Evolutionary conservation across 768 basidiomycete species (phyloP).

Genomic region (Piloderma croceum): DNA sequence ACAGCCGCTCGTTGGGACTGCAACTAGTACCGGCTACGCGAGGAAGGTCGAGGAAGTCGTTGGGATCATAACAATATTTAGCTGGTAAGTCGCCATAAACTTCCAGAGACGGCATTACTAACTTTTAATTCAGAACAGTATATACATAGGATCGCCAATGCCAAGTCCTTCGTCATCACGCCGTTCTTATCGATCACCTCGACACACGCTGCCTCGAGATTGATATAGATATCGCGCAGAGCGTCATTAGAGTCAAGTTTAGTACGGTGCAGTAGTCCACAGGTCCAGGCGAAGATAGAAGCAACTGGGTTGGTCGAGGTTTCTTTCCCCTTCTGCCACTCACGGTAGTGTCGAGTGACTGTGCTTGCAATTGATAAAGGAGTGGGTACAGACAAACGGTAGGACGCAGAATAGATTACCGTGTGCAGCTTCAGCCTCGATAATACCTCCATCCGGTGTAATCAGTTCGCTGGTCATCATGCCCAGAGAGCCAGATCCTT

Average conservation of each 20-base stretch:
- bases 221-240: constrained; percentile 66
- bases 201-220: constrained; percentile 82
- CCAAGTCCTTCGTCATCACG: constrained; percentile 96
- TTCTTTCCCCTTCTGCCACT: constrained; percentile 95
- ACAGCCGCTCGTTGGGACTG: too few species aligned
- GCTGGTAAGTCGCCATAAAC: too few species aligned
- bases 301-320: constrained; percentile 99
- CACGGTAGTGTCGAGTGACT: constrained; percentile 96
- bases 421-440: constrained; percentile 96
- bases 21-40: too few species aligned
- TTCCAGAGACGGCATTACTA: too few species aligned
- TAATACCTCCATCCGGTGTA: constrained; percentile 87
- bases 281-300: constrained; percentile 98
- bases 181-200: constrained; percentile 88
- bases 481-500: constrained; percentile 93
- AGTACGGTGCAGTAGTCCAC: constrained; percentile 88
- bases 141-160: constrained; percentile 88
- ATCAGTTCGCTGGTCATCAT: constrained; percentile 98
- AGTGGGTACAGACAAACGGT: neutral
- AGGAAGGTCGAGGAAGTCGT: too few species aligned
- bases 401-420: constrained; percentile 33
- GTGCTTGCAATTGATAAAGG: constrained; percentile 41
- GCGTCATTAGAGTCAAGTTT: constrained; percentile 82
- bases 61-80: too few species aligned
- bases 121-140: too few species aligned